Conservation (phyloP, 78 protist genomes). For the Tieghemostelium lacteum region DNA sequence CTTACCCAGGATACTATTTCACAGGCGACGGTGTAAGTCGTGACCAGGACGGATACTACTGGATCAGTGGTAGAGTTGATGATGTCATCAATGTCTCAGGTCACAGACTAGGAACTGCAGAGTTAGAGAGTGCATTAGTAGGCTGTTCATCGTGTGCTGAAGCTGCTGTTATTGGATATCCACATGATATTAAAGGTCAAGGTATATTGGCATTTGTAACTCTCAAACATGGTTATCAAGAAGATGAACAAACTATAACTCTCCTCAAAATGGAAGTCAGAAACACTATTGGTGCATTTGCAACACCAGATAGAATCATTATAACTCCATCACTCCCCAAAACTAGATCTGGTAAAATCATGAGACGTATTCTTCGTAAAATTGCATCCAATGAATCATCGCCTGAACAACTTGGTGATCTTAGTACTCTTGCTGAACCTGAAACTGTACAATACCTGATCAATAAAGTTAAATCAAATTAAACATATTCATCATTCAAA, state of each 20-base stretch:
- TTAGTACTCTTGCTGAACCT: slow-evolving; percentile 91
- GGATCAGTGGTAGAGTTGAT: slow-evolving; percentile 97
- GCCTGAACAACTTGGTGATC: slow-evolving; percentile 85
- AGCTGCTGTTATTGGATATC: slow-evolving; percentile 93
- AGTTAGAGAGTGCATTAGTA: slow-evolving; percentile 91
- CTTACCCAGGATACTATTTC: slow-evolving; percentile 91
- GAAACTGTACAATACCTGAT: slow-evolving; percentile 70
- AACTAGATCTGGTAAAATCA: slow-evolving; percentile 94
- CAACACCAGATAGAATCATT: slow-evolving; percentile 85
- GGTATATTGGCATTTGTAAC: slow-evolving; percentile 84
- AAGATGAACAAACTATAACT: slow-evolving; percentile 35
- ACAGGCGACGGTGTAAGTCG: slow-evolving; percentile 94
- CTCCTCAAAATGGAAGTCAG: slow-evolving; percentile 86
- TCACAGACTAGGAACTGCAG: slow-evolving; percentile 97
- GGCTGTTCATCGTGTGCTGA: slow-evolving; percentile 84
- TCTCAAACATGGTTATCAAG: slow-evolving; percentile 78
- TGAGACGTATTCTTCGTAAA: slow-evolving; percentile 94
- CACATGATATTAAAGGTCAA: slow-evolving; percentile 95
- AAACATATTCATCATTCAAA: no score
- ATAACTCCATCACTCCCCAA: slow-evolving; percentile 90
- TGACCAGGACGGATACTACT: slow-evolving; percentile 92
- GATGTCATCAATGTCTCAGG: slow-evolving; percentile 95
- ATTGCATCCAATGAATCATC: slow-evolving; percentile 84
- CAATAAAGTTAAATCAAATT: slow-evolving; percentile 25
- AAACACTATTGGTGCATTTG: slow-evolving; percentile 75